Conservation (phyloP, 2,329 filamentous ascomycete species). For the Fusarium xyrophilum region DNA sequence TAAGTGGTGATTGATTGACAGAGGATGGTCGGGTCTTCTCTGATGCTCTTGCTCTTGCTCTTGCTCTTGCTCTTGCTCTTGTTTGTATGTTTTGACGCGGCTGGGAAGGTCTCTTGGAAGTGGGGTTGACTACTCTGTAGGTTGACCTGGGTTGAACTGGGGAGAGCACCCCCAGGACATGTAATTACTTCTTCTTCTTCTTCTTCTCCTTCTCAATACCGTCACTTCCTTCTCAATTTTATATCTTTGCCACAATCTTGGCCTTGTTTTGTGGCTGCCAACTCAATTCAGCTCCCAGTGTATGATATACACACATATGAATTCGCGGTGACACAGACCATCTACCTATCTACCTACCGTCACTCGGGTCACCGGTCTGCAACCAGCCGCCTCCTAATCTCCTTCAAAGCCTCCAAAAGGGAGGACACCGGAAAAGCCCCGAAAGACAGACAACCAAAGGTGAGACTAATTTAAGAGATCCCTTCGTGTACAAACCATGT, state of each 20-base stretch:
- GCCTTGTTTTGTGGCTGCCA: neutral
- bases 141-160: slow-evolving; percentile 2
- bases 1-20: too few species aligned
- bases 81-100: neutral
- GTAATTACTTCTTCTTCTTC: slow-evolving; percentile 5
- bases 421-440: slow-evolving; percentile 23
- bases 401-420: neutral
- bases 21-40: too few species aligned
- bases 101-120: neutral
- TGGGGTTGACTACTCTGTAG: neutral
- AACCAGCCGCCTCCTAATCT: slow-evolving; percentile 7
- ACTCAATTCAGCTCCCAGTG: neutral
- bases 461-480: neutral
- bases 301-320: neutral
- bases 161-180: slow-evolving; percentile 12
- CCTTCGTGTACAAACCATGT: neutral
- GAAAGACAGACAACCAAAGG: slow-evolving; percentile 22
- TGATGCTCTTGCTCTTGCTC: neutral
- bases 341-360: neutral
- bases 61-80: too few species aligned
- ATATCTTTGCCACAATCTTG: slow-evolving; percentile 13
- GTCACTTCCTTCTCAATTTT: slow-evolving; percentile 9
- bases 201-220: slow-evolving; percentile 9
- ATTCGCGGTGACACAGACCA: slow-evolving; percentile 12
- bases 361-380: slow-evolving; percentile 14